Evolutionary conservation across 1,284 basidiomycete species (phyloP), one percentile per base, ranked within the genome.

Genomic region (Apiotrichum domesticum): DNA sequence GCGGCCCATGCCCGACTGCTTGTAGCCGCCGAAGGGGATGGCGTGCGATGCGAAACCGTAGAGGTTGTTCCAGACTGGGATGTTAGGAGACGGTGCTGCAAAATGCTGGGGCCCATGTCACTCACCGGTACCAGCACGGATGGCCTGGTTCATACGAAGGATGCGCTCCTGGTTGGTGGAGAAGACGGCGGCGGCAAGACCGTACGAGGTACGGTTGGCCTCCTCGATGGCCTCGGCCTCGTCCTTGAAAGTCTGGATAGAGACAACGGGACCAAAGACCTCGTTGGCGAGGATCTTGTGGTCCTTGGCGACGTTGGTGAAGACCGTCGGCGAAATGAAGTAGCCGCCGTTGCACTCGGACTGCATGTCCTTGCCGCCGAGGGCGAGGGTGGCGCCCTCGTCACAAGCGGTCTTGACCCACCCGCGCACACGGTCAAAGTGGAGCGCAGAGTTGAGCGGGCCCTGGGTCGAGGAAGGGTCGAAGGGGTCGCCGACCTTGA

Each of bases 391-490:
- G 29, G 94, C 94, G n/a, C 94, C 94, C 70, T 89, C 86, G 62
- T 83, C 71, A 76, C 88, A 90, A 39, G 93, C 95, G 1, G 82
- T 80, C 66, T 94, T 87, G 67, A 98, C 94, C 74, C 93, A 97
- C 14, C 79, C 78, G 83, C 90, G 87, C 51, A 98, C 85, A 62
- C 87, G 87, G 73, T 96, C 90, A 67, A 87, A 90, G 75, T 98
- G 94, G 15, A 76, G 77, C 70, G 87, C 87, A 21, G 88, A 90
- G 44, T 91, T 85, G 69, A 94, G 79, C 29, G 92, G 91, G 2
- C 91, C 91, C 45, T 85, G 88, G 51, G 83, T 83, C 14, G 81
- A 84, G 45, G 79, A 78, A 47, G 87, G 85, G 68, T 90, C 85
- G 66, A 88, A 85, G 0, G 87, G 90, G 70, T 76, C 54, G 2